Conservation (phyloP, 2,329 filamentous ascomycete genomes). For the Trichoderma afroharzianum region DNA sequence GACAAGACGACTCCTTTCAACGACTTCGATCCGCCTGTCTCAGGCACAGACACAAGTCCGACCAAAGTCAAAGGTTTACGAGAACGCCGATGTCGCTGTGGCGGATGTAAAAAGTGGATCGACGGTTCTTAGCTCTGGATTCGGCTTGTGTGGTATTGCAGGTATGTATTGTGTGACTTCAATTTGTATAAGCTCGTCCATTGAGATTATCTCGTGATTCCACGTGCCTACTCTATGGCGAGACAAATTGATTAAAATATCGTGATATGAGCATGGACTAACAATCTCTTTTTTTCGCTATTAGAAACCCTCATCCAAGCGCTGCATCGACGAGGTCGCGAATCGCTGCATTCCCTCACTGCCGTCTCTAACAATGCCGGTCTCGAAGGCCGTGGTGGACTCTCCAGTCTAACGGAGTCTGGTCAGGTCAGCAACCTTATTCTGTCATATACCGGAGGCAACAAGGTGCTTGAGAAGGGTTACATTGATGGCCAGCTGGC, state of each 20-base stretch:
- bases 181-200: not conserved
- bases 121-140: conserved; percentile 71
- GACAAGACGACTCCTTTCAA: not conserved
- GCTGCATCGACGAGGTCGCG: conserved; percentile 56
- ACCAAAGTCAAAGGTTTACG: conserved; percentile 46
- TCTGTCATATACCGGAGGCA: conserved; percentile 72
- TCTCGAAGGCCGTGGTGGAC: conserved; percentile 61
- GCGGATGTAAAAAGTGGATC: conserved; percentile 67
- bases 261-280: not conserved
- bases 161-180: conserved; percentile 39
- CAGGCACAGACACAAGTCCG: conserved; percentile 21
- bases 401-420: conserved; percentile 64
- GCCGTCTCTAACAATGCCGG: conserved; percentile 82
- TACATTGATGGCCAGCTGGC: conserved; percentile 72
- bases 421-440: conserved; percentile 71
- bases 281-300: not conserved
- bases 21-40: conserved; percentile 3
- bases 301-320: conserved; percentile 69
- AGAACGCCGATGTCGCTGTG: conserved; percentile 63
- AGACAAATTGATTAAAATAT: not conserved
- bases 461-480: conserved; percentile 71
- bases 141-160: conserved; percentile 76
- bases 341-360: conserved; percentile 63
- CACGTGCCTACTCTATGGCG: not conserved
- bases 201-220: not conserved